Evolutionary conservation across 2,329 filamentous ascomycete genomes (phyloP), one percentile per base, ranked within the genome.

Genomic region (Basipetospora chlamydospora): DNA sequence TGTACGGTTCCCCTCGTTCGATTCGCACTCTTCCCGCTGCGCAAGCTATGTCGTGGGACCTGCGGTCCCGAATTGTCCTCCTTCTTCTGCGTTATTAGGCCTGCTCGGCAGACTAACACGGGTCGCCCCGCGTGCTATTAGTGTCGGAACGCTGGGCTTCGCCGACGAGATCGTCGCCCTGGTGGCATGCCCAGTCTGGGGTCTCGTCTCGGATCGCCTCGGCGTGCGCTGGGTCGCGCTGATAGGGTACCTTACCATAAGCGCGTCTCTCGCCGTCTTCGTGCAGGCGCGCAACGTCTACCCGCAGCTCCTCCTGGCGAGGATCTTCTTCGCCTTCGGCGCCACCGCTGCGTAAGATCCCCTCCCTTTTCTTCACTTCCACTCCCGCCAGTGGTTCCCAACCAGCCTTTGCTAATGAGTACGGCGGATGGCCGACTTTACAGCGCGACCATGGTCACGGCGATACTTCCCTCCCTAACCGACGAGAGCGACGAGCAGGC

Each of bases 381-480:
- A n/a, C n/a, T n/a, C n/a, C n/a, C n/a, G n/a, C 9, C 8, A 26
- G n/a, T 26, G 25, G 25, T n/a, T n/a, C n/a, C n/a, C 9, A 9
- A 26, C 25, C 25, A n/a, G n/a, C 9, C 8, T 26, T 26, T 26
- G 8, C 25, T n/a, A n/a, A n/a, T 26, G 25, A 8, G 8, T 9
- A 26, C 25, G 25, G 8, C 25, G 25, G 25, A n/a, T 26, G 8
- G 6, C 41, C 9, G n/a, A n/a, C n/a, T n/a, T n/a, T n/a, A n/a
- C n/a, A 75, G 70, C 5, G 71, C 86, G 11, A 96, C 90, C 1
- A 98, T 98, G 90, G 90, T 98, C 15, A 96, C 90, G 7, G 90
- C 90, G 3, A 85, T 93, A 31, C 66, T 98, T 17, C 90, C 90
- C 2, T 77, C 70, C 9, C 58, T 80, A 45, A 77, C 73, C 5